A percentile compares a stretch with the other conserved stretches of the same genome.
Evolutionary conservation across 306 rosid genomes (phyloP).

Genomic region (Malus asiatica): DNA sequence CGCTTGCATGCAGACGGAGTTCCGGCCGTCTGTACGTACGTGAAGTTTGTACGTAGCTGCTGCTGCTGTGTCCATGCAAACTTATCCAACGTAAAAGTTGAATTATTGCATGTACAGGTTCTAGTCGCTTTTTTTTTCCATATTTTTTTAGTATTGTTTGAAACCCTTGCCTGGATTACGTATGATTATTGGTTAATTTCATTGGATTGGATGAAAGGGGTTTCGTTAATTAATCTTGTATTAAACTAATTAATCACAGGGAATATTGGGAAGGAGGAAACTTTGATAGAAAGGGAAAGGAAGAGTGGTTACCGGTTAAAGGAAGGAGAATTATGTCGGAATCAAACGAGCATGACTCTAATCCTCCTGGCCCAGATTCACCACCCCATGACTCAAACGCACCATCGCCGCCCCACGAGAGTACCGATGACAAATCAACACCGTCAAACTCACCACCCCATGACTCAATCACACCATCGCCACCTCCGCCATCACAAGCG

Average conservation of each 20-base stretch:
- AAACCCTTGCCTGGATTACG: neutral
- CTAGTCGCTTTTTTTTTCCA: neutral
- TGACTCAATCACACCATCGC: neutral
- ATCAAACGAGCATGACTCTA: neutral
- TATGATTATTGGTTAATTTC: neutral
- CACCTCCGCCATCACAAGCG: neutral
- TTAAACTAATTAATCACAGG: neutral
- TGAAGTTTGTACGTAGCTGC: neutral
- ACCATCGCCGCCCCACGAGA: neutral
- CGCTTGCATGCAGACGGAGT: neutral
- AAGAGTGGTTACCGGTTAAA: neutral
- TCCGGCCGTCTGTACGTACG: neutral
- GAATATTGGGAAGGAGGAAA: neutral
- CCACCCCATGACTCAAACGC: neutral
- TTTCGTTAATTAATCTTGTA: neutral
- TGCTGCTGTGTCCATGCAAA: neutral
- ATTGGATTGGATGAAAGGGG: neutral
- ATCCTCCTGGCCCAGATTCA: neutral
- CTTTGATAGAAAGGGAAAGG: neutral
- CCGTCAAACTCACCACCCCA: neutral
- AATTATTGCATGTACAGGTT: neutral
- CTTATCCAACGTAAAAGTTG: neutral
- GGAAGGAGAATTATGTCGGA: slow-evolving; percentile 6
- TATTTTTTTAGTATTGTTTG: neutral
- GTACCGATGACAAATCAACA: neutral